Evolutionary conservation across 2,329 filamentous ascomycete species (phyloP), one percentile per base, ranked within the genome.

Genomic region (Cephalotrichum gorgonifer): DNA sequence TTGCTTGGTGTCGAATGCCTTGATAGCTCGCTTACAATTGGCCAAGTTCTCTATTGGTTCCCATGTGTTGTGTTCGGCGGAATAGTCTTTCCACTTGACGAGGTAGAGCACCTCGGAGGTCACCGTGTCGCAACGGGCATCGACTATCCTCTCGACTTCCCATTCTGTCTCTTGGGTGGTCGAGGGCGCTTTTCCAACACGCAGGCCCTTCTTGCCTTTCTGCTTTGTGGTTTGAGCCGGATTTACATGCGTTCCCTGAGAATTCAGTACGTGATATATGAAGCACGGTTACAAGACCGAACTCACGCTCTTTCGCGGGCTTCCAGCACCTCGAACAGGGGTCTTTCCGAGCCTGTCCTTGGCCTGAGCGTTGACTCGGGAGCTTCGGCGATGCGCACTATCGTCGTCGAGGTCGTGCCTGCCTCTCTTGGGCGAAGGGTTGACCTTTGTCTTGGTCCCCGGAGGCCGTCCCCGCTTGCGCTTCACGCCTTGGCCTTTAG

Each of bases 31-130:
- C 9, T 52, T 50, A 49, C 72, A 74, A 3, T 70, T 64, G 0
- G 45, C 48, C 17, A 79, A 55, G 50, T 76, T 70, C 17, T 50
- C 56, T 55, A 64, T 68, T 2, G 73, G 73, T 61, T 78, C 76
- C 77, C 76, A 80, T 0, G 74, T 78, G 51, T 71, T 76, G 1
- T 73, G 57, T 17, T 62, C 59, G 1, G 55, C 52, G 0, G 63
- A 46, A 48, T 66, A 79, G 0, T 71, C 72, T 54, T 70, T 68
- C 77, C 76, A 80, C 58, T 79, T 76, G 48, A 81, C 67, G 3
- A 63, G 52, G 56, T 74, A 80, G 55, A 68, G 58, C 52, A 67
- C 62, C 51, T 65, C 57, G 52, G 62, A 23, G 15, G 45, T 28
- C n/a, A 12, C 61, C 1, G 64, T 67, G 5, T 59, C 56, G 33